Base-by-base conservation (phyloP, 208 protist genomes). In the Angomonas deanei region DNA sequence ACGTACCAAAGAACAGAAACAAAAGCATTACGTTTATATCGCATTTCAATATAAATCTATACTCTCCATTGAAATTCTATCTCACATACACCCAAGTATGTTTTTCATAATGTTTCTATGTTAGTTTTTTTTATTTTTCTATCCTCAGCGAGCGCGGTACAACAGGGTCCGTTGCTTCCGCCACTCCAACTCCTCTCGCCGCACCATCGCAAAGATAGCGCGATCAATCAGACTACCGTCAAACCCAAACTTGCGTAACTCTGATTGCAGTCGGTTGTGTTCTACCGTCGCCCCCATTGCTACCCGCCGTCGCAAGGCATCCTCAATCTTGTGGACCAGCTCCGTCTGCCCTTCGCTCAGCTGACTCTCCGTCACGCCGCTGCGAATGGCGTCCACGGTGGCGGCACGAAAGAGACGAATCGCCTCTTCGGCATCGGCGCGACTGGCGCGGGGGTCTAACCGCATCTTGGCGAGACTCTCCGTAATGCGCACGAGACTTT, bases 381-480 rank as follows among this genome's bases (percentile, higher is more conserved):
- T 91, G 31, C 86, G 79, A 55, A 96, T 96, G 28, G 97, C 97
- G 34, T 98, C 94, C 3, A 98, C 84, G 1, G 97, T 98, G n/a
- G 95, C 91, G 1, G 80, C 74, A 64, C 93, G 96, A 70, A 98
- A 99, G 5, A 99, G 79, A 21, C 96, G 82, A 57, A 99, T 96
- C 0, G 97, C 96, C 70, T 98, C 96, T 56, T 97, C 91, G 19
- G 97, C 97, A 70, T 99, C 89, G 5, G 68, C 64, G 50, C 76
- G 81, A 19, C 71, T 93, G 8, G 96, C 96, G n/a, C 93, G 66
- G 21, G 83, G 76, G 46, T 89, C 77, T 0, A 99, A 70, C 0
- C 78, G 74, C 97, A 99, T 99, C 59, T 94, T 97, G 6, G 98
- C 98, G 26, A 99, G 62, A 6, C 96, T 91, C 76, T 99, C 98